Evolutionary conservation across 1,139 yeast genomes (phyloP), one percentile per base, ranked within the genome.

Genomic region (Yamadazyma jaroonii): DNA sequence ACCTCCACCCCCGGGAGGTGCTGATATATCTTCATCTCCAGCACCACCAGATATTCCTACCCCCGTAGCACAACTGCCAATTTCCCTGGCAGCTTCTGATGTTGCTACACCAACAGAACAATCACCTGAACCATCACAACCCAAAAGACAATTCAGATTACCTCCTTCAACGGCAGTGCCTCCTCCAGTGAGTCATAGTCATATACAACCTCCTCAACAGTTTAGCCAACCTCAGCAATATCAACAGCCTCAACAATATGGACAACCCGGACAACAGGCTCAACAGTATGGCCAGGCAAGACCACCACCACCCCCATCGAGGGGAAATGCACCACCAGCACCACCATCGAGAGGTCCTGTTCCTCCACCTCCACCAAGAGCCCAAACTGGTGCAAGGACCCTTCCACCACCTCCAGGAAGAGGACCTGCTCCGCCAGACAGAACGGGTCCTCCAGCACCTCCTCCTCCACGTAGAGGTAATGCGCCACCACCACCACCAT

Each of bases 391-490:
- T 37, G 52, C 62, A 24, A 64, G 64, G 11, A 62, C 63, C 6
- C 61, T 65, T 20, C 67, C 67, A n/a, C 68, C 67, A 10, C 71
- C 69, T 12, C 58, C 67, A 22, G 45, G 36, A 34, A 53, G 57
- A 3, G 53, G 63, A 11, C 58, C 64, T 17, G 52, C 58, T 6
- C 43, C 60, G 41, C 31, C 47, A 47, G 14, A 36, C 25, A 39
- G 40, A 35, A 30, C 35, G 14, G 37, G 32, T 3, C 50, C 58
- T 20, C 52, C 55, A 22, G 62, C 65, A 4, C 67, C 73, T 12
- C 50, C 51, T 24, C 43, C 44, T 21, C 34, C 39, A 21, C 40
- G 34, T 13, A 39, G 49, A 20, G 47, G 48, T 15, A 36, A 40
- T 21, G 45, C 36, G 2, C 55, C 59, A 7, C 58, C 58, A 7